Percentiles rank a stretch among this genome's conserved stretches.
Evolutionary conservation across 352 stramenopile species (phyloP).

Genomic region (Phytophthora hibernalis): DNA sequence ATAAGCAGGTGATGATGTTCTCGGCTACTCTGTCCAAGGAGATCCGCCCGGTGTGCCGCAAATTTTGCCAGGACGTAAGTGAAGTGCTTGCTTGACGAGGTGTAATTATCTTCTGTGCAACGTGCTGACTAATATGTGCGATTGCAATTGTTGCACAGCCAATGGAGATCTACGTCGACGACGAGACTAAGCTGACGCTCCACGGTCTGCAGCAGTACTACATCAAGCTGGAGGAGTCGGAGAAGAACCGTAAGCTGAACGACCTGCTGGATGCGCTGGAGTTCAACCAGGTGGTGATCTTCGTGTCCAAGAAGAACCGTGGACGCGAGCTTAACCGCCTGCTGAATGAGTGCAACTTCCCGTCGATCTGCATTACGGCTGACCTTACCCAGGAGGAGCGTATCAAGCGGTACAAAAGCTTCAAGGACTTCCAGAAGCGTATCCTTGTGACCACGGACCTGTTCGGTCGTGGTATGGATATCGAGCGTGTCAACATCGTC

Average conservation of each 20-base stretch:
- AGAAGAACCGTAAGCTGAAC: conserved; percentile 99
- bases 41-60: conserved; percentile 98
- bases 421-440: conserved; percentile 99
- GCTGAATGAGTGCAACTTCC: conserved; percentile 99
- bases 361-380: conserved; percentile 99
- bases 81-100: not conserved
- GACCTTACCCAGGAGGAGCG: conserved; percentile 98
- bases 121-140: conserved; percentile 3
- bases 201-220: conserved; percentile 99
- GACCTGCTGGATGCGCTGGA: conserved; percentile 99
- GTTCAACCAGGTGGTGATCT: conserved; percentile 99
- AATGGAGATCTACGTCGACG: conserved; percentile 99
- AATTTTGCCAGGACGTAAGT: conserved; percentile 99
- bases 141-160: conserved; percentile 62
- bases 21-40: conserved; percentile 99
- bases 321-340: conserved; percentile 98
- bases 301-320: conserved; percentile 97
- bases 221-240: conserved; percentile 98
- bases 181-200: conserved; percentile 99
- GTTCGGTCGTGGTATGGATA: conserved; percentile 99
- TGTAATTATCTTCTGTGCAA: not conserved
- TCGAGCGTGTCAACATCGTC: conserved; percentile 99
- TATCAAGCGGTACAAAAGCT: conserved; percentile 99
- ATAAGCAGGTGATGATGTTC: conserved; percentile 99
- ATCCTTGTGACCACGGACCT: conserved; percentile 99